These are phyloP conservation scores for Ceratocystis cubensis DNA, from an alignment of 2,329 filamentous ascomycete genomes.

Conservation along the genomic window DNA sequence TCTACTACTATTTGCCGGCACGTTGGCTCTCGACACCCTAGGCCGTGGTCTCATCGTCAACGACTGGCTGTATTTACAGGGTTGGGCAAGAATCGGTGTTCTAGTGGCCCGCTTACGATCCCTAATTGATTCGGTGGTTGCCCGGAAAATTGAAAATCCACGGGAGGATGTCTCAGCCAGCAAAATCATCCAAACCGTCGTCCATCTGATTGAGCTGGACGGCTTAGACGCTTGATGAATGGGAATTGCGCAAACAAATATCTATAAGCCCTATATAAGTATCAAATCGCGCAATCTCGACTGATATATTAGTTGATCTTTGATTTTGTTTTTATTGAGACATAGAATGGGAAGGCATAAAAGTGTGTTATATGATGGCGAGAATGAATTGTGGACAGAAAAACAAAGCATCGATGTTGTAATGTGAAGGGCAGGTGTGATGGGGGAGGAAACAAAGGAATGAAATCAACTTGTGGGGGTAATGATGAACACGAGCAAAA, in stretches of 20 bases:
- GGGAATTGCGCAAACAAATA: neutral
- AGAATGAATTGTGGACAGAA: neutral
- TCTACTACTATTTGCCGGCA: slow-evolving; percentile 74
- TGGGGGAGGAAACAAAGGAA: neutral
- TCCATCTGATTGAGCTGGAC: slow-evolving; percentile 75
- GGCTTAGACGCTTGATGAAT: slow-evolving; percentile 54
- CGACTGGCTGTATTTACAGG: slow-evolving; percentile 72
- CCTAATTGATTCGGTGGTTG: slow-evolving; percentile 77
- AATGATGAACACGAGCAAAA: slow-evolving; percentile 5
- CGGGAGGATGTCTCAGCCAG: slow-evolving; percentile 38
- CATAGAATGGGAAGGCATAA: neutral
- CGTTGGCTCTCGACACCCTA: slow-evolving; percentile 73
- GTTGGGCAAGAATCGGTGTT: slow-evolving; percentile 92
- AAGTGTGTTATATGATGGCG: slow-evolving; percentile 1
- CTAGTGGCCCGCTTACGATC: slow-evolving; percentile 68
- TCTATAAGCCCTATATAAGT: neutral
- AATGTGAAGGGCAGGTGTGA: neutral
- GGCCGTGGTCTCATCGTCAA: slow-evolving; percentile 82
- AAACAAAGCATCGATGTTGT: slow-evolving; percentile 4
- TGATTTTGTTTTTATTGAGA: slow-evolving; percentile 6
- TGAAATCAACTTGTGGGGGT: neutral
- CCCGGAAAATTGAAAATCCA: slow-evolving; percentile 67
- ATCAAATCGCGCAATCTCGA: neutral
- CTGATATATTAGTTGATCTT: neutral
- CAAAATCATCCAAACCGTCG: slow-evolving; percentile 65